phyloP scores from a whole-genome alignment of 345 rosid species.

The Populus tremula region DNA sequence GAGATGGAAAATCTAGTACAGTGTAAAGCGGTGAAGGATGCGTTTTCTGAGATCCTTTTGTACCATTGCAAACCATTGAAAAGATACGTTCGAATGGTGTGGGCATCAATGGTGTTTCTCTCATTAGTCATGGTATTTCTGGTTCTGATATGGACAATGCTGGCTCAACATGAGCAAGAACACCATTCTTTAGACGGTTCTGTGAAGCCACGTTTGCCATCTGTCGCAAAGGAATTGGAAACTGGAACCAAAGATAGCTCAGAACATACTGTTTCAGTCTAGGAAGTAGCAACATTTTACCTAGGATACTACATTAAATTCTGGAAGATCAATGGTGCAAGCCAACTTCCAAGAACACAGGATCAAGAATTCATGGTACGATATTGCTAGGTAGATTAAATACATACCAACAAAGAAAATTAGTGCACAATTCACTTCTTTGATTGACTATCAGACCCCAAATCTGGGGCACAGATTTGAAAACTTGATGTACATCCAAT shows the following conservation, averaged over 20 bases:
- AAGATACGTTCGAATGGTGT: constrained; percentile 39
- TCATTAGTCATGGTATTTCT: constrained; percentile 43
- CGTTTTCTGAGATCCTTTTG: constrained; percentile 47
- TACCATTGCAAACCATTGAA: constrained; percentile 56
- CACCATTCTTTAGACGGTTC: constrained; percentile 27
- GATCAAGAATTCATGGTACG: constrained; percentile 1
- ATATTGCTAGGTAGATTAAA: background rate
- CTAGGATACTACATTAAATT: background rate
- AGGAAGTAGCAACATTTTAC: constrained; percentile 1
- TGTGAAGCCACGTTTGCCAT: constrained; percentile 34
- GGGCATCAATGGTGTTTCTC: constrained; percentile 49
- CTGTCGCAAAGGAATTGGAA: constrained; percentile 10
- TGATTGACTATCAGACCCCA: too few species aligned
- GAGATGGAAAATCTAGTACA: constrained; percentile 50
- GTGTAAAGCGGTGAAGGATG: constrained; percentile 53
- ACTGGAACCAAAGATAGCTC: constrained; percentile 8
- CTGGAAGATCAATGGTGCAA: constrained; percentile 16
- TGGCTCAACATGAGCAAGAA: constrained; percentile 27
- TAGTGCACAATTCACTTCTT: background rate
- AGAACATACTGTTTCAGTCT: constrained; percentile 13
- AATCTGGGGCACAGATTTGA: too few species aligned
- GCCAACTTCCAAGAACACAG: constrained; percentile 19
- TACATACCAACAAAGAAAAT: background rate
- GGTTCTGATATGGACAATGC: constrained; percentile 40
- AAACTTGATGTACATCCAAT: too few species aligned